These are phyloP conservation scores for Pugionium cornutum DNA, from an alignment of 345 rosid species.

Conservation along the genomic window DNA sequence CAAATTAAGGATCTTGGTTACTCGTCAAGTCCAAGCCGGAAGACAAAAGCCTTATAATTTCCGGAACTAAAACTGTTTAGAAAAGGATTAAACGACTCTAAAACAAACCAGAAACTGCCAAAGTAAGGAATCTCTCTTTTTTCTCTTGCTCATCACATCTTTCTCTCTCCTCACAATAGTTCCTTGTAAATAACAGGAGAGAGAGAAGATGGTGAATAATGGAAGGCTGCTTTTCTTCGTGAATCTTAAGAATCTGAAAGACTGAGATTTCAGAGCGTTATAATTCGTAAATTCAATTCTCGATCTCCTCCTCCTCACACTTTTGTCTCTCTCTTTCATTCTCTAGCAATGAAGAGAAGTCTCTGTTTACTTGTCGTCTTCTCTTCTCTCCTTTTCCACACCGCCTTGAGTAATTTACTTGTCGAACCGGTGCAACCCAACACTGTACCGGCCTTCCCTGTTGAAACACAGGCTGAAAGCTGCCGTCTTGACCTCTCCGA, in stretches of 20 bases:
- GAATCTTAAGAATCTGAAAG: slow-evolving; percentile 19
- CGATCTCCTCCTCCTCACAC: not conserved
- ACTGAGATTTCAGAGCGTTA: slow-evolving; percentile 23
- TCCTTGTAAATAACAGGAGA: slow-evolving; percentile 34
- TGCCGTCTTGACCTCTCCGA: slow-evolving; percentile 91
- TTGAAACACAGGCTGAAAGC: slow-evolving; percentile 59
- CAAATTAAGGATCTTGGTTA: slow-evolving; percentile 20
- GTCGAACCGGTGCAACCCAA: slow-evolving; percentile 60
- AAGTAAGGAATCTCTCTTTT: slow-evolving; percentile 38
- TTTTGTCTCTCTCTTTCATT: slow-evolving; percentile 10
- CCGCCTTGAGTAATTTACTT: slow-evolving; percentile 51
- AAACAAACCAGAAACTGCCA: slow-evolving; percentile 45
- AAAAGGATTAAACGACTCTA: slow-evolving; percentile 18
- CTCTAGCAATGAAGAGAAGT: slow-evolving; percentile 28
- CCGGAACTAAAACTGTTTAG: slow-evolving; percentile 30
- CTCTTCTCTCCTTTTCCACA: slow-evolving; percentile 25
- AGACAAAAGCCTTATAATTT: slow-evolving; percentile 24
- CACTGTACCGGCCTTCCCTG: slow-evolving; percentile 89
- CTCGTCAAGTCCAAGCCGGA: slow-evolving; percentile 10
- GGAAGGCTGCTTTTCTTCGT: slow-evolving; percentile 33
- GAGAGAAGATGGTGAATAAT: slow-evolving; percentile 41
- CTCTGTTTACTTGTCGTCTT: slow-evolving; percentile 29
- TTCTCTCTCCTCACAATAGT: slow-evolving; percentile 33
- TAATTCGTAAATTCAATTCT: not conserved
- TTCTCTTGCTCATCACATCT: slow-evolving; percentile 28